These are phyloP conservation scores for Thamnidium elegans DNA, from an alignment of 192 early-diverging fungal genomes.

Conservation along the genomic window DNA sequence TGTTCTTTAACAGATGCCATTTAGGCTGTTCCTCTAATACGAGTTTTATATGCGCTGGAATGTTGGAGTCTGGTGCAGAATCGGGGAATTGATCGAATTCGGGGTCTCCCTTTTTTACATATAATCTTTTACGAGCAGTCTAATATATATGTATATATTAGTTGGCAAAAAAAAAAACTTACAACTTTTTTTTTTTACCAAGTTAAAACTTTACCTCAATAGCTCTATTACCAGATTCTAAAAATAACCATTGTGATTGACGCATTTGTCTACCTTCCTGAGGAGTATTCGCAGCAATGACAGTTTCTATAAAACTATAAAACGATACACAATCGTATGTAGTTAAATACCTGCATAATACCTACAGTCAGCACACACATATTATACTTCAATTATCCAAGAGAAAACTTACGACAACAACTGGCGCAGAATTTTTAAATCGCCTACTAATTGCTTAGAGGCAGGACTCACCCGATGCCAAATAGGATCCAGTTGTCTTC, in stretches of 20 bases:
- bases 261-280: conserved; percentile 23
- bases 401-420: conserved; percentile 49
- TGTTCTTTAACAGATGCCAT: conserved; percentile 68
- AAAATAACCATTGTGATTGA: conserved; percentile 78
- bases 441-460: conserved; percentile 71
- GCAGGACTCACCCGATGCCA: conserved; percentile 82
- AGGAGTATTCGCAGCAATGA: conserved; percentile 60
- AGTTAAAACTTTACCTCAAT: conserved; percentile 67
- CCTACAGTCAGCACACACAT: neutral
- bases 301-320: conserved; percentile 80
- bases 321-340: conserved; percentile 89
- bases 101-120: conserved; percentile 37
- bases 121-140: conserved; percentile 46
- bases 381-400: neutral
- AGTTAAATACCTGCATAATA: conserved; percentile 64
- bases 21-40: conserved; percentile 93
- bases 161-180: neutral
- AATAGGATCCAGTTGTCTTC: conserved; percentile 74
- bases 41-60: conserved; percentile 68
- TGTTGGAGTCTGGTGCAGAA: conserved; percentile 19
- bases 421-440: conserved; percentile 69
- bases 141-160: conserved; percentile 7
- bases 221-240: conserved; percentile 82
- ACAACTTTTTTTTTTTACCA: too few relatives aligned
- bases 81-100: conserved; percentile 11